Base-by-base conservation (phyloP, 2,329 filamentous ascomycete genomes). In the Arthrobotrys sphaeroides region DNA sequence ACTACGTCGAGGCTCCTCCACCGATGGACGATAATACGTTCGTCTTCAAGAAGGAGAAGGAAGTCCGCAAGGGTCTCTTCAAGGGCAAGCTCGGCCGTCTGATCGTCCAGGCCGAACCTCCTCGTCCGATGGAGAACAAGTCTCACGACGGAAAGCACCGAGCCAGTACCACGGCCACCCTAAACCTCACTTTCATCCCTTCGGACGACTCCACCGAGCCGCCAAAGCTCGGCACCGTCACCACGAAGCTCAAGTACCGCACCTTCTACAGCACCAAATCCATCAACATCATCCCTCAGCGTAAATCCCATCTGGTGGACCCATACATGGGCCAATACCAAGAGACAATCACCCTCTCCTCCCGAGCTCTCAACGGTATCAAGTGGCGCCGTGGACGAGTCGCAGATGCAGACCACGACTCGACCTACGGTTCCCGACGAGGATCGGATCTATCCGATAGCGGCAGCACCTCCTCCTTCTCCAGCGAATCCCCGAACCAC, bases 1-100 rank as follows among this genome's bases (percentile, higher is more conserved):
- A 84, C 0, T 84, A 86, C 16, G 84, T 86, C 10, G 89, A 90
- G 80, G 85, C 87, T 77, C 88, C 89, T 3, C 89, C 89, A 0
- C 82, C 82, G 42, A 83, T 86, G 55, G 81, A 84, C 18, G 84
- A 85, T 10, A 80, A 83, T 24, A 83, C 83, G 38, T 89, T 88
- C 80, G 83, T 84, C 60, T 81, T 87, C 40, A 85, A 86, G 45
- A 85, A 85, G 78, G 88, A 89, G 80, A 90, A 89, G 81, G 84
- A 82, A 12, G 84, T 90, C 69, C 86, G 84, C 77, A 89, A 88
- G 78, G 87, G 88, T 2, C 73, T 88, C 6, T 85, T 90, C 77
- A 86, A 89, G 78, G 86, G 82, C 76, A 88, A 86, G 79, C 82
- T 87, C 2, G 89, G 89, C 12, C 86, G 85, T 1, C 78, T 91